A percentile compares a stretch with the other conserved stretches of the same genome.
These are phyloP conservation scores for Psophocarpus tetragonolobus DNA, from an alignment of 306 rosid genomes.

Conservation along the genomic window DNA sequence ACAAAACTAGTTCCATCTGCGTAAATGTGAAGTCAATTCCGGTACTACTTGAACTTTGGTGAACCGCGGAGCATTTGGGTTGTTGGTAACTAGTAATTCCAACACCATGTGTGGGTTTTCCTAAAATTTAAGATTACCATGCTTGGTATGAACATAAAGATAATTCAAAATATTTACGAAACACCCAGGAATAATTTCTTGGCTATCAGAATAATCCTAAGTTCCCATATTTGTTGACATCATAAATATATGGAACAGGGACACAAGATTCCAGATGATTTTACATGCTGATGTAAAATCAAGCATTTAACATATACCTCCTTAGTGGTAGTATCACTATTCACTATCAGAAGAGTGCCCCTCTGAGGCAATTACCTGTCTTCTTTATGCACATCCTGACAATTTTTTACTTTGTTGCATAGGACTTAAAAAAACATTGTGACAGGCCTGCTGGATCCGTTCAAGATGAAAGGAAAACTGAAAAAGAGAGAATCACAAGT, in stretches of 20 bases:
- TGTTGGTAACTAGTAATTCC: neutral
- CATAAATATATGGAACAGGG: conserved; percentile 1
- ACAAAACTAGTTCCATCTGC: neutral
- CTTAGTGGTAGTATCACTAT: neutral
- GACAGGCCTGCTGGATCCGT: conserved; percentile 63
- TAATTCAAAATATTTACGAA: neutral
- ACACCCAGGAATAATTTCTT: neutral
- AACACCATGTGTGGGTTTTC: neutral
- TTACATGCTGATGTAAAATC: conserved; percentile 5
- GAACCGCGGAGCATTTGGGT: neutral
- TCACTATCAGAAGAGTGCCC: conserved; percentile 23
- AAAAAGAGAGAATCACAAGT: conserved; percentile 35
- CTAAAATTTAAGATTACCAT: neutral
- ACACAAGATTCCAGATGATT: neutral
- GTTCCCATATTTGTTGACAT: neutral
- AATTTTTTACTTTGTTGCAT: conserved; percentile 52
- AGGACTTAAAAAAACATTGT: conserved; percentile 89
- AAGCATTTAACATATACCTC: neutral
- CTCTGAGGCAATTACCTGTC: conserved; percentile 26
- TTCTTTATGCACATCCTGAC: conserved; percentile 52
- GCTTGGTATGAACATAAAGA: neutral
- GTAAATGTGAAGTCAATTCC: neutral
- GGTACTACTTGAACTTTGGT: neutral
- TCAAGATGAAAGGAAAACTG: conserved; percentile 45
- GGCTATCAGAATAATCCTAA: neutral